These are phyloP conservation scores for Phytophthora syringae DNA, from an alignment of 352 stramenopile species.

Conservation along the genomic window DNA sequence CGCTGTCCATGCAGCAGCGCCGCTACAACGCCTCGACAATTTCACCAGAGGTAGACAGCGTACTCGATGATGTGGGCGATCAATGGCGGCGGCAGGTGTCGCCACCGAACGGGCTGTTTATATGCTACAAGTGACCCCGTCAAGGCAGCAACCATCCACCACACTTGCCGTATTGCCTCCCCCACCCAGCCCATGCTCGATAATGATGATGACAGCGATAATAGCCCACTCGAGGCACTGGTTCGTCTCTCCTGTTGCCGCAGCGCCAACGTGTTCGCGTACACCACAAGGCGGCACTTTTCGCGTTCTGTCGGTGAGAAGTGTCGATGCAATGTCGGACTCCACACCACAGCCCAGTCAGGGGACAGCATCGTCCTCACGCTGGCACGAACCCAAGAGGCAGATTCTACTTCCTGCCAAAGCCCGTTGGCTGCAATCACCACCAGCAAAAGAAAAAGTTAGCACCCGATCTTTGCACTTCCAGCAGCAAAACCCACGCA, in stretches of 20 bases:
- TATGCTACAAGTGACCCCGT: neutral
- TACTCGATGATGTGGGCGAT: slow-evolving; percentile 62
- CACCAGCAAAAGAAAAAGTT: neutral
- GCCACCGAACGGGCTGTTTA: slow-evolving; percentile 37
- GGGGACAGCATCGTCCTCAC: slow-evolving; percentile 56
- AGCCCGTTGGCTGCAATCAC: slow-evolving; percentile 30
- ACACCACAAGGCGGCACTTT: slow-evolving; percentile 65
- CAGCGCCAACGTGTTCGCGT: slow-evolving; percentile 52
- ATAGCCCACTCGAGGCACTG: neutral
- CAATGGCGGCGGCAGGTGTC: slow-evolving; percentile 49
- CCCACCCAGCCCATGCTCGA: slow-evolving; percentile 1
- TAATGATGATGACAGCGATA: neutral
- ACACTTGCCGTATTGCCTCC: slow-evolving; percentile 14
- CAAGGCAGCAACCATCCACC: slow-evolving; percentile 19
- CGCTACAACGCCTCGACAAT: slow-evolving; percentile 22
- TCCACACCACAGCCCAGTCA: slow-evolving; percentile 70
- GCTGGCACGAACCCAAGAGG: slow-evolving; percentile 44
- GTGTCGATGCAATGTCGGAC: slow-evolving; percentile 46
- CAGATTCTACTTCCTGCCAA: slow-evolving; percentile 26
- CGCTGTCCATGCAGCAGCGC: slow-evolving; percentile 21
- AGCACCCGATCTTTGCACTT: neutral
- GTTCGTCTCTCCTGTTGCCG: slow-evolving; percentile 3
- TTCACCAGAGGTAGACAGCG: slow-evolving; percentile 70
- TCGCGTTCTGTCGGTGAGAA: slow-evolving; percentile 61
- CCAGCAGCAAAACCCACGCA: slow-evolving; percentile 11